These are phyloP conservation scores for Eutrema salsugineum DNA, from an alignment of 441 rosid species.

Conservation along the genomic window DNA sequence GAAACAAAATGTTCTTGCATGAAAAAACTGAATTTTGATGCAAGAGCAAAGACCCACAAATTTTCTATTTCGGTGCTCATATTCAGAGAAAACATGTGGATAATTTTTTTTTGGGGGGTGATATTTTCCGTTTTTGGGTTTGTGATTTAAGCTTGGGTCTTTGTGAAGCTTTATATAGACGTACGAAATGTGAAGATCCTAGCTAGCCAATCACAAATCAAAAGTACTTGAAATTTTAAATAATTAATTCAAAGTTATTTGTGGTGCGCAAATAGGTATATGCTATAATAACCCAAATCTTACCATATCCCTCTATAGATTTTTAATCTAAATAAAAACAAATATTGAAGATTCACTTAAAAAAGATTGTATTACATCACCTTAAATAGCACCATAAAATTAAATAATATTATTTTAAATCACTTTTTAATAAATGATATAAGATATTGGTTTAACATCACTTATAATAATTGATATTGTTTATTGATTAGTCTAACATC, in stretches of 20 bases:
- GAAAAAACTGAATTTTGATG: slow-evolving; percentile 41
- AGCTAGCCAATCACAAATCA: slow-evolving; percentile 20
- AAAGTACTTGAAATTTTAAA: not conserved
- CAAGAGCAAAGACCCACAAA: slow-evolving; percentile 63
- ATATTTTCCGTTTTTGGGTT: slow-evolving; percentile 4
- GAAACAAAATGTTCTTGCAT: slow-evolving; percentile 42
- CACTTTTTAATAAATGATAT: too few species aligned
- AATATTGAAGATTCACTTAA: not conserved
- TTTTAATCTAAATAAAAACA: not conserved
- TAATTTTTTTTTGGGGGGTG: not conserved
- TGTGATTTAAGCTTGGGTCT: slow-evolving; percentile 19
- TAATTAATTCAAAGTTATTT: not conserved
- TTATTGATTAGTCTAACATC: too few species aligned
- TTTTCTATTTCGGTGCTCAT: slow-evolving; percentile 52
- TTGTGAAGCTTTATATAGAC: slow-evolving; percentile 23
- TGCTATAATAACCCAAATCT: slow-evolving; percentile 12
- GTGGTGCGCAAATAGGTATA: slow-evolving; percentile 20
- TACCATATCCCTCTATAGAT: not conserved
- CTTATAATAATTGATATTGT: too few species aligned
- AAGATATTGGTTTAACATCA: too few species aligned
- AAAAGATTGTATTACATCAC: too few species aligned
- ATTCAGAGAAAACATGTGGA: slow-evolving; percentile 11
- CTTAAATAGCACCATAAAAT: too few species aligned
- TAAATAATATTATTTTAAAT: too few species aligned
- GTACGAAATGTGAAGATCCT: not conserved